phyloP scores from a whole-genome alignment of 2,329 filamentous ascomycete species.

The Tothia fuscella region DNA sequence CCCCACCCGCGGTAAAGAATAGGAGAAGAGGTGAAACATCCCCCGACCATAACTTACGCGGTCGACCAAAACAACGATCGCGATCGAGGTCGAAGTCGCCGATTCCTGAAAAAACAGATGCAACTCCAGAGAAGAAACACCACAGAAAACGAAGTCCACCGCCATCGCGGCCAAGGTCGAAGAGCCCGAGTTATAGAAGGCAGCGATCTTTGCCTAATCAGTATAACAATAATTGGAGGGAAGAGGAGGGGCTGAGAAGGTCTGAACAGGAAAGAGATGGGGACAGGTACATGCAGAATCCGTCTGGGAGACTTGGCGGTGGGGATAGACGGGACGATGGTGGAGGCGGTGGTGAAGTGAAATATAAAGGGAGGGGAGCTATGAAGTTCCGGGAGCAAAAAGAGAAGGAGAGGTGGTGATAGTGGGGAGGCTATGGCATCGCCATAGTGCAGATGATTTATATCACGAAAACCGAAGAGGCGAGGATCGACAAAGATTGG shows the following conservation, averaged over 20 bases:
- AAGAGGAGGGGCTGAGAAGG: background rate
- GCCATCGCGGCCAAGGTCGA: slow-evolving; percentile 21
- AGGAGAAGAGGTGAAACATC: slow-evolving; percentile 24
- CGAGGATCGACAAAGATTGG: no score
- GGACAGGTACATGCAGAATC: background rate
- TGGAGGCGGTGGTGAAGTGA: slow-evolving; percentile 1
- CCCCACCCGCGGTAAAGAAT: slow-evolving; percentile 16
- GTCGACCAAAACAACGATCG: slow-evolving; percentile 20
- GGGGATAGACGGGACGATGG: background rate
- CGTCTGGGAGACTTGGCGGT: background rate
- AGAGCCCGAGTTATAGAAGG: slow-evolving; percentile 18
- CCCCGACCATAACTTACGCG: slow-evolving; percentile 24
- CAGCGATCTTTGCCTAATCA: slow-evolving; percentile 27
- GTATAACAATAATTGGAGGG: slow-evolving; percentile 15
- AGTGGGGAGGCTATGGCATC: no score
- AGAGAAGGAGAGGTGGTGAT: background rate
- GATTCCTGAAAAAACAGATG: slow-evolving; percentile 15
- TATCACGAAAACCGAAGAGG: no score
- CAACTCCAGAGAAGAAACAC: slow-evolving; percentile 14
- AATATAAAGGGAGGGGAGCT: slow-evolving; percentile 9
- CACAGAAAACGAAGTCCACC: slow-evolving; percentile 21
- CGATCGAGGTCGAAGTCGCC: slow-evolving; percentile 12
- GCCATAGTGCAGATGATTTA: no score
- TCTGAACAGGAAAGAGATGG: background rate
- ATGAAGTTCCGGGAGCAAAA: slow-evolving; percentile 10